These are phyloP conservation scores for Wilhelminamyces savonicus DNA, from an alignment of 805 yeast genomes.

Conservation along the genomic window DNA sequence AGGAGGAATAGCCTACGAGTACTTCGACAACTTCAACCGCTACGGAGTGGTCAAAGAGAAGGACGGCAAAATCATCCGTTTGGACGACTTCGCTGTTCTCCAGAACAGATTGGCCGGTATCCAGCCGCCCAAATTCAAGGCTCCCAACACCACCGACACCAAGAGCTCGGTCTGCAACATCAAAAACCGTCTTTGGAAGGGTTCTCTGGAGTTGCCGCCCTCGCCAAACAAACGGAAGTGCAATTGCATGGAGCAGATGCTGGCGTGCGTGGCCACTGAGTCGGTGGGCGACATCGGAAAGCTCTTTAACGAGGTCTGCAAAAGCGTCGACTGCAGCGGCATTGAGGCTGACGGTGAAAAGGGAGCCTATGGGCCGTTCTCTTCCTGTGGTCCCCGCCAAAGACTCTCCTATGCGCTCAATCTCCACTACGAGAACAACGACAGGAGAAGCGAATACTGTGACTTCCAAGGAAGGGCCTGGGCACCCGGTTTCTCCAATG, in stretches of 20 bases:
- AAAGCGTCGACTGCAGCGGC: conserved; percentile 31
- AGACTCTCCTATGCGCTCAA: conserved; percentile 36
- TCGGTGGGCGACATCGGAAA: conserved; percentile 12
- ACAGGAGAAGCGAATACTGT: conserved; percentile 13
- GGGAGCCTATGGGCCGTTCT: conserved; percentile 38
- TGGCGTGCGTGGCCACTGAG: conserved; percentile 31
- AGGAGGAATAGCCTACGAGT: conserved; percentile 34
- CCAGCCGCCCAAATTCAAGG: conserved; percentile 13
- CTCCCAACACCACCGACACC: too few species aligned
- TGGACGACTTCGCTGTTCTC: conserved; percentile 25
- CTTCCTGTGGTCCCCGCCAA: conserved; percentile 34
- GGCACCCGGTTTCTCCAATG: too few species aligned
- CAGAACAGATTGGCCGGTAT: conserved; percentile 14
- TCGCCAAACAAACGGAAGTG: conserved; percentile 39
- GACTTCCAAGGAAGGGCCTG: conserved; percentile 18
- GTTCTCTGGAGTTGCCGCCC: conserved; percentile 24
- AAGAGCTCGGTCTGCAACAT: too few species aligned
- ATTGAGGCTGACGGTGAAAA: conserved; percentile 25
- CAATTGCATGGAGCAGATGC: conserved; percentile 36
- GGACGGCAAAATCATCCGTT: conserved; percentile 18
- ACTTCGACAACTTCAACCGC: conserved; percentile 27
- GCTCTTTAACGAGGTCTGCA: conserved; percentile 29
- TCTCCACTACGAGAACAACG: conserved; percentile 21
- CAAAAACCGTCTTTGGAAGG: conserved; percentile 11
- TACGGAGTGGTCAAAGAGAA: conserved; percentile 30